Evolutionary conservation across 2,329 filamentous ascomycete genomes (phyloP), one percentile per base, ranked within the genome.

Genomic region (Cadophora sp.): DNA sequence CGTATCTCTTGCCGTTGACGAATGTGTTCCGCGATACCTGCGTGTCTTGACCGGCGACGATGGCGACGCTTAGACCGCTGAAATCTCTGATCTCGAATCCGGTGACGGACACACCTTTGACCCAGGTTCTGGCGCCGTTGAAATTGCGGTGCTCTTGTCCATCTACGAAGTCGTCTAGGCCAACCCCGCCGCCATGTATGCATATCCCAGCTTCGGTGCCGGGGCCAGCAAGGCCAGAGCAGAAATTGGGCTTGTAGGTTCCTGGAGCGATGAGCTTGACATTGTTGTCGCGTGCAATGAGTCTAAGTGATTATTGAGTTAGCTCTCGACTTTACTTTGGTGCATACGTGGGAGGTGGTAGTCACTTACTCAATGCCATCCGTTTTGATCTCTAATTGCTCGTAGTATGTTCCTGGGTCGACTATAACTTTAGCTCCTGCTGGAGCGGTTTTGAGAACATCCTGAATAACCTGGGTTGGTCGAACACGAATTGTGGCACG

Each of bases 311-410:
- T n/a, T n/a, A 27, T 20, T 4, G 20, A 36, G 27, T 55, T 16
- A 36, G 16, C 27, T n/a, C 14, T 6, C 5, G n/a, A 7, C 16
- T n/a, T 18, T 16, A n/a, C 43, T 45, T 13, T 13, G n/a, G n/a
- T 45, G 16, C n/a, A 18, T 1, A 16, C 14, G n/a, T 6, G 8
- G 8, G 16, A 20, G n/a, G 20, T 39, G 53, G 18, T 72, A 14
- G 14, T 39, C 18, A 56, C 53, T 56, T 39, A 56, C 53, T 74
- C 58, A n/a, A 80, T 78, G 0, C 74, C 76, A 22, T 78, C 71
- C 59, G 72, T 80, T 20, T 72, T 68, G 65, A 81, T 80, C 4
- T 72, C 74, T 11, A 80, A 65, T 45, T 80, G 78, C 66, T 80
- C 79, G 0, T 51, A 9, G 47, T 80, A 80, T 0, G 66, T 76